Percentiles rank a stretch among this genome's conserved stretches.
Conservation (phyloP, 2,329 filamentous ascomycete genomes). For the Plenodomus lindquistii region DNA sequence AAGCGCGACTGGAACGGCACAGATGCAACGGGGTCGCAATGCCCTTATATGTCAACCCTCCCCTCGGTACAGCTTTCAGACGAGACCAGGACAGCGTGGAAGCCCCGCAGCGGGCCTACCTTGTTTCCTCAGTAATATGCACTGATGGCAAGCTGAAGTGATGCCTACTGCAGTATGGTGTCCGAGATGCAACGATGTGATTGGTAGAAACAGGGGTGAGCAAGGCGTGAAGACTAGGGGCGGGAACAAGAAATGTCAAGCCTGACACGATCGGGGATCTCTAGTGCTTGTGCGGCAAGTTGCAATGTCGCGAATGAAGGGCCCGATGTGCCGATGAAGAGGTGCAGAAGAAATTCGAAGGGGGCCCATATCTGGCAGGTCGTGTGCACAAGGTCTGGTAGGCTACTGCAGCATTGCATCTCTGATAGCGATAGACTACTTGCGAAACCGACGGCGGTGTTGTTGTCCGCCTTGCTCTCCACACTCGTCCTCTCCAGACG, state of each 20-base stretch:
- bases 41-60: slow-evolving; percentile 16
- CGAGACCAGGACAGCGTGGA: slow-evolving; percentile 14
- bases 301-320: slow-evolving; percentile 19
- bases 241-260: slow-evolving; percentile 15
- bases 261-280: slow-evolving; percentile 19
- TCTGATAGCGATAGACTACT: too few relatives aligned
- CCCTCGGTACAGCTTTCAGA: slow-evolving; percentile 8
- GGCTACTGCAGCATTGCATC: neutral
- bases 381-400: slow-evolving; percentile 1
- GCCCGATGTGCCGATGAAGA: slow-evolving; percentile 2
- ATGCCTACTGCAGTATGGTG: slow-evolving; percentile 20
- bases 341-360: slow-evolving; percentile 5
- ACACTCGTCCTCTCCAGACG: too few relatives aligned
- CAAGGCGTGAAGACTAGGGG: slow-evolving; percentile 5
- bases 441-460: too few relatives aligned
- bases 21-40: slow-evolving; percentile 1
- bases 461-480: too few relatives aligned
- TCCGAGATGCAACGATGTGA: slow-evolving; percentile 15
- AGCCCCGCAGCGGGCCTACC: slow-evolving; percentile 20
- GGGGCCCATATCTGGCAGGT: neutral
- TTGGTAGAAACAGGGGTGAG: slow-evolving; percentile 11
- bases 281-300: slow-evolving; percentile 24
- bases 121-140: slow-evolving; percentile 14
- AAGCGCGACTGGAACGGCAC: too few relatives aligned
- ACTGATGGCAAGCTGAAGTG: slow-evolving; percentile 13